Percentiles rank a stretch among this genome's conserved stretches.
Evolutionary conservation across 495 filamentous ascomycete genomes (phyloP).

Genomic region (Halenospora varia): DNA sequence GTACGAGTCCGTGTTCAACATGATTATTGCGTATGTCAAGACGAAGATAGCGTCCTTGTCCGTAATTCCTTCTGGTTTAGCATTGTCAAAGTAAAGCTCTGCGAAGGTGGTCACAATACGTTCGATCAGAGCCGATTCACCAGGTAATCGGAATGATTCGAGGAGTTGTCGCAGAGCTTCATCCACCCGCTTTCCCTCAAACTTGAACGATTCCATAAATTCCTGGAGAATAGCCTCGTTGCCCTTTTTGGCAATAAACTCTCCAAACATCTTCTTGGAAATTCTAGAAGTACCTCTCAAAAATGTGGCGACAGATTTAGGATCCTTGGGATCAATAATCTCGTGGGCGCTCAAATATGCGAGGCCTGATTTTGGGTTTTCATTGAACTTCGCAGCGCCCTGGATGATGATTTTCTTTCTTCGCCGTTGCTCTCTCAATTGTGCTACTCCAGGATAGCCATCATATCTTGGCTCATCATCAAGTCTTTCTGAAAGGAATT

Average conservation of each 20-base stretch:
- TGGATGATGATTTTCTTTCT: conserved; percentile 86
- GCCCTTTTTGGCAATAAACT: conserved; percentile 84
- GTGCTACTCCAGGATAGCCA: conserved; percentile 61
- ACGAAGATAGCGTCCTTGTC: conserved; percentile 89
- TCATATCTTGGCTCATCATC: conserved; percentile 62
- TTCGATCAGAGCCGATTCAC: conserved; percentile 90
- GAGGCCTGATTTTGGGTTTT: conserved; percentile 85
- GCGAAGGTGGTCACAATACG: conserved; percentile 84
- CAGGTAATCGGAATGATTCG: conserved; percentile 89
- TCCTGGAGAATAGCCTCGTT: conserved; percentile 78
- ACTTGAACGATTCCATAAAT: conserved; percentile 84
- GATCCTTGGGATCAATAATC: conserved; percentile 72
- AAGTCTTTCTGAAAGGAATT: conserved; percentile 83
- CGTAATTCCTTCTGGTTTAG: conserved; percentile 68
- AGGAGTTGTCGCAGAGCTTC: conserved; percentile 85
- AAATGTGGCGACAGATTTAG: conserved; percentile 72
- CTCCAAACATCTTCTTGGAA: conserved; percentile 87
- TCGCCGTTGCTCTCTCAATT: conserved; percentile 62
- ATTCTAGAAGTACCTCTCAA: conserved; percentile 79
- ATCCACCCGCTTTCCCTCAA: conserved; percentile 78
- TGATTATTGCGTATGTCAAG: conserved; percentile 92
- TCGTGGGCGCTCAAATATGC: conserved; percentile 79
- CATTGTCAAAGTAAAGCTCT: conserved; percentile 77
- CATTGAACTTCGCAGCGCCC: conserved; percentile 90
- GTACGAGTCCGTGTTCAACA: conserved; percentile 92